Percentiles rank a stretch among this genome's conserved stretches.
Evolutionary conservation across 2,329 filamentous ascomycete species (phyloP).

Genomic region (Alternaria triticimaculans): DNA sequence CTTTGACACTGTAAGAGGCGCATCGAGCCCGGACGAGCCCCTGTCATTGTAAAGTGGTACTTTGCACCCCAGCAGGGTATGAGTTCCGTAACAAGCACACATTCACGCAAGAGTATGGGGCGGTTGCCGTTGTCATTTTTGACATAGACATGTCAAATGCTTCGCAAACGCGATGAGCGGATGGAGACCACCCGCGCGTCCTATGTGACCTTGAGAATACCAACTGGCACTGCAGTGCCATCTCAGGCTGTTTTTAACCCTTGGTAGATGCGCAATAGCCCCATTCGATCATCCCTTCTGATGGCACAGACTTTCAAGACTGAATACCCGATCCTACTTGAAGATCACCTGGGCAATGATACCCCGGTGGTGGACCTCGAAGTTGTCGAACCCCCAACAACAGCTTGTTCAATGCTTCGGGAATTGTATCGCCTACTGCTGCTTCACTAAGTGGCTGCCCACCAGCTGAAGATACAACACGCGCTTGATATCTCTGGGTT

Average conservation of each 20-base stretch:
- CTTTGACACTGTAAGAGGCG: neutral
- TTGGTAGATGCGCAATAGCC: neutral
- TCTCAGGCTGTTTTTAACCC: neutral
- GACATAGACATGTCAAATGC: neutral
- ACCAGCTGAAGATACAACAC: neutral
- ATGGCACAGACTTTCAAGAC: neutral
- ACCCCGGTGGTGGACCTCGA: neutral
- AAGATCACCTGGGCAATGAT: neutral
- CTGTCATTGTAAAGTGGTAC: neutral
- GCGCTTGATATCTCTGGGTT: neutral
- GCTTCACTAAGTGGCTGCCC: neutral
- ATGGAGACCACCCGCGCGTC: neutral
- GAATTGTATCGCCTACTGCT: neutral
- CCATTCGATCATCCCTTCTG: neutral
- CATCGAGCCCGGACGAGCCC: neutral
- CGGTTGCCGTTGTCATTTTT: neutral
- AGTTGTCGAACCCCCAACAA: neutral
- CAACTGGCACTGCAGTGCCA: neutral
- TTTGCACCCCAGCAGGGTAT: neutral
- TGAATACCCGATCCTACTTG: neutral
- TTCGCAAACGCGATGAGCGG: neutral
- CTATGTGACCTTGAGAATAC: neutral
- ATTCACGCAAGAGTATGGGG: neutral
- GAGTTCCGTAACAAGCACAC: neutral
- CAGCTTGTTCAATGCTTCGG: neutral